These are phyloP conservation scores for Venustampulla echinocandica DNA, from an alignment of 495 filamentous ascomycete species.

Conservation along the genomic window DNA sequence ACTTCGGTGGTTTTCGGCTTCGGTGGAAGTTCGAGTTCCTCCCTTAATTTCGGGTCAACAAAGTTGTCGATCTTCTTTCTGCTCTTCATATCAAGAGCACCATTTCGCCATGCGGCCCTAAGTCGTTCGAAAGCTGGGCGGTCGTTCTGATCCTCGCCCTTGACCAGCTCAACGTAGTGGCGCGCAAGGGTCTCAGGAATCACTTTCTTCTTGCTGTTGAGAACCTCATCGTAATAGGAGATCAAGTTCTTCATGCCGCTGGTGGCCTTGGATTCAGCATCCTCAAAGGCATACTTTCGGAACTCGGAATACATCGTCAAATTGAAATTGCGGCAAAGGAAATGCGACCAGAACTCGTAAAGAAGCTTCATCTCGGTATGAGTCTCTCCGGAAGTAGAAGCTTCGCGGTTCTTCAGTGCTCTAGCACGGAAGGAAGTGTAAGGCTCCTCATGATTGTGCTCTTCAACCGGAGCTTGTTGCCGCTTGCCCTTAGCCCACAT, in stretches of 20 bases:
- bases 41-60: constrained; percentile 33
- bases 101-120: constrained; percentile 43
- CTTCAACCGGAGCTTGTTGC: constrained; percentile 17
- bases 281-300: constrained; percentile 58
- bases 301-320: constrained; percentile 74
- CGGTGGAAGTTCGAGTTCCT: constrained; percentile 31
- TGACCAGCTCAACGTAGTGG: constrained; percentile 46
- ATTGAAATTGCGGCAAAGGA: constrained; percentile 69
- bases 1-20: too few species aligned
- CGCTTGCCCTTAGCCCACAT: constrained; percentile 25
- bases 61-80: constrained; percentile 44
- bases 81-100: constrained; percentile 45
- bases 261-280: constrained; percentile 42
- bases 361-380: constrained; percentile 51
- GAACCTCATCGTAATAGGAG: constrained; percentile 48
- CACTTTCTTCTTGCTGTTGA: constrained; percentile 35
- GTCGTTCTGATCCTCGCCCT: constrained; percentile 29
- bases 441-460: constrained; percentile 39
- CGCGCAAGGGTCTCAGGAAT: constrained; percentile 43
- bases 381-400: constrained; percentile 37
- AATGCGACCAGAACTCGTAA: constrained; percentile 74
- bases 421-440: constrained; percentile 48
- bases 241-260: constrained; percentile 48
- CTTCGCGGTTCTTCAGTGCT: constrained; percentile 48
- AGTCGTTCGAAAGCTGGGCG: constrained; percentile 41